These are phyloP conservation scores for Isoetes taiwanensis DNA, from an alignment of 75 land plant species.

Conservation along the genomic window DNA sequence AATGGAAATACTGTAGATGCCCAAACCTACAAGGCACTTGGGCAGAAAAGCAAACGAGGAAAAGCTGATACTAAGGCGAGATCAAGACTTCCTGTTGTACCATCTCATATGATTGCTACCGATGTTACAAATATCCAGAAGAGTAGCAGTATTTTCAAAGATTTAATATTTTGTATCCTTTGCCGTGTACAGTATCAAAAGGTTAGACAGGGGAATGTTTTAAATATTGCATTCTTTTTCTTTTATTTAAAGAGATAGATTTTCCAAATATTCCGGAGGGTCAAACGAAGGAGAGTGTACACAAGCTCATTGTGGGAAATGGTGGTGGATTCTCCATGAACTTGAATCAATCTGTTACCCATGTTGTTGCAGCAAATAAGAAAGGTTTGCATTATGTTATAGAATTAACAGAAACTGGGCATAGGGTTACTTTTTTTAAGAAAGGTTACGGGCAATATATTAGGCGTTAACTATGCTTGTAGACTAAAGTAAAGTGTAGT, in stretches of 20 bases:
- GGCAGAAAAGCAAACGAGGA: constrained; percentile 12
- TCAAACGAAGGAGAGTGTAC: constrained; percentile 54
- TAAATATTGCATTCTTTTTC: neutral
- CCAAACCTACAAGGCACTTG: constrained; percentile 2
- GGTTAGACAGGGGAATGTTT: neutral
- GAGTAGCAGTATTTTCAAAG: constrained; percentile 44
- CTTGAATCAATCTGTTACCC: constrained; percentile 64
- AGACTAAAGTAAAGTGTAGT: neutral
- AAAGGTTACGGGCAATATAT: too few relatives aligned
- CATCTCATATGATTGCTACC: constrained; percentile 56
- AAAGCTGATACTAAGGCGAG: constrained; percentile 25
- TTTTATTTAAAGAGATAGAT: constrained; percentile 39
- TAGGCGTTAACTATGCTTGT: neutral
- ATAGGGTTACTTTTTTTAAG: too few relatives aligned
- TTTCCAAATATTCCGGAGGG: constrained; percentile 48
- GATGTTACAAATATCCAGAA: constrained; percentile 56
- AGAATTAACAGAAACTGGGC: too few relatives aligned
- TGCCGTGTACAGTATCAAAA: neutral
- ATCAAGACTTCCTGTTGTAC: constrained; percentile 46
- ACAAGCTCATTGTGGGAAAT: constrained; percentile 74
- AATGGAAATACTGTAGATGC: constrained; percentile 41
- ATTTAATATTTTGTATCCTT: constrained; percentile 81
- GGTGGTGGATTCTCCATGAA: constrained; percentile 95
- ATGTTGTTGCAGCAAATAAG: constrained; percentile 66
- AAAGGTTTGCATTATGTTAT: constrained; percentile 30